Conservation (phyloP, 148 eudicot genomes). For the Talinum fruticosum region DNA sequence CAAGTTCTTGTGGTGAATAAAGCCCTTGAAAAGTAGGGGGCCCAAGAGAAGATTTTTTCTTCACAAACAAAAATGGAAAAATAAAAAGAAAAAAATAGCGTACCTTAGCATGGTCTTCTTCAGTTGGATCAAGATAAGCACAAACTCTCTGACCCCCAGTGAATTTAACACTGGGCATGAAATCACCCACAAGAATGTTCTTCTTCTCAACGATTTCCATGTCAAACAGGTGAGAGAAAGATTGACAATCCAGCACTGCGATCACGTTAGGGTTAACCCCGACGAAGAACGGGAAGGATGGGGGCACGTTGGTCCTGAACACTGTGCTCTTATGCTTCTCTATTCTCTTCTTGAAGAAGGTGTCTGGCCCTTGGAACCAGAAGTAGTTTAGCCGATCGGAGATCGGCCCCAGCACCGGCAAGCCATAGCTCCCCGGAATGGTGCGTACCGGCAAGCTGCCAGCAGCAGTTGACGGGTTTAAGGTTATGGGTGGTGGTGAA, state of each 20-base stretch:
- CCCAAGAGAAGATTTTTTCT: no score
- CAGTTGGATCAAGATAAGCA: conserved; percentile 75
- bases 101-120: conserved; percentile 71
- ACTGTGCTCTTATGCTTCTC: conserved; percentile 78
- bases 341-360: conserved; percentile 52
- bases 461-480: conserved; percentile 17
- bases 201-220: conserved; percentile 77
- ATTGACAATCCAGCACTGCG: conserved; percentile 62
- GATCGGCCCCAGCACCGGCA: conserved; percentile 75
- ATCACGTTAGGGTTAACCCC: conserved; percentile 78
- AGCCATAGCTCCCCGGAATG: conserved; percentile 74
- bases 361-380: conserved; percentile 76
- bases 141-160: conserved; percentile 73
- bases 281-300: conserved; percentile 70
- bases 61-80: no score
- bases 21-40: no score
- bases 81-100: no score
- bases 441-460: no score
- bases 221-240: conserved; percentile 74
- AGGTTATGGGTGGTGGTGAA: conserved; percentile 14
- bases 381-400: conserved; percentile 63
- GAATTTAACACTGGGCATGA: conserved; percentile 72
- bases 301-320: conserved; percentile 82
- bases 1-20: no score
- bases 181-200: conserved; percentile 76